phyloP scores from a whole-genome alignment of 305 asterid genomes.

The Lippia alba region DNA sequence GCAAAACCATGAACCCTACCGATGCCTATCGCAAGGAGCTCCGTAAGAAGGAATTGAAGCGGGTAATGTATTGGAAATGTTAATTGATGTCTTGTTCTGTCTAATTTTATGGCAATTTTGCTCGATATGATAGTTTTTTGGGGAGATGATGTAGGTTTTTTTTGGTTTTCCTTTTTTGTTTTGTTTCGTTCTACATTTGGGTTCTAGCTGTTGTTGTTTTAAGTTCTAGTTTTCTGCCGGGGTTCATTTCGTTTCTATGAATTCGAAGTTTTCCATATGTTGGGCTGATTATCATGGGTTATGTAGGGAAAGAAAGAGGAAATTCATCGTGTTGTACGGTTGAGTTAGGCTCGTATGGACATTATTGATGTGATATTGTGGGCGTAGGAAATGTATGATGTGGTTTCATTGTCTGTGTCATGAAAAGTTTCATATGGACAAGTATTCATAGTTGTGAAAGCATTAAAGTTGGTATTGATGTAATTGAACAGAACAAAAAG shows the following conservation, averaged over 20 bases:
- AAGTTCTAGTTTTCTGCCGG: neutral
- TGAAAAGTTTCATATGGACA: neutral
- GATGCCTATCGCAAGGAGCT: conserved; percentile 93
- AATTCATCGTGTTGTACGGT: neutral
- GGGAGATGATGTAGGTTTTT: neutral
- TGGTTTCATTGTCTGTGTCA: neutral
- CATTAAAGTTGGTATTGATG: conserved; percentile 26
- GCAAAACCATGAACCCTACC: conserved; percentile 99
- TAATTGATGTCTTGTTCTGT: neutral
- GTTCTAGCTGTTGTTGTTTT: neutral
- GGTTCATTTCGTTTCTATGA: neutral
- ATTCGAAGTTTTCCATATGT: neutral
- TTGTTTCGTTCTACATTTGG: neutral
- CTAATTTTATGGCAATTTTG: neutral
- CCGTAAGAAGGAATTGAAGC: conserved; percentile 88
- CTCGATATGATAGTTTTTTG: neutral
- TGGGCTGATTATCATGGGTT: conserved; percentile 9
- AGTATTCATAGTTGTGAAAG: conserved; percentile 28
- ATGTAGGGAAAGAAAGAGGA: conserved; percentile 9
- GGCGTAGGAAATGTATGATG: conserved; percentile 11
- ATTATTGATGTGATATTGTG: neutral
- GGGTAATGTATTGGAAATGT: conserved; percentile 49
- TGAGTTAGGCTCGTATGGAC: conserved; percentile 6
- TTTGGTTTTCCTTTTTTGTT: neutral
- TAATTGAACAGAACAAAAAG: conserved; percentile 72